Evolutionary conservation across 768 basidiomycete genomes (phyloP).

Genomic region (Pilatotrama ljubarskyi): DNA sequence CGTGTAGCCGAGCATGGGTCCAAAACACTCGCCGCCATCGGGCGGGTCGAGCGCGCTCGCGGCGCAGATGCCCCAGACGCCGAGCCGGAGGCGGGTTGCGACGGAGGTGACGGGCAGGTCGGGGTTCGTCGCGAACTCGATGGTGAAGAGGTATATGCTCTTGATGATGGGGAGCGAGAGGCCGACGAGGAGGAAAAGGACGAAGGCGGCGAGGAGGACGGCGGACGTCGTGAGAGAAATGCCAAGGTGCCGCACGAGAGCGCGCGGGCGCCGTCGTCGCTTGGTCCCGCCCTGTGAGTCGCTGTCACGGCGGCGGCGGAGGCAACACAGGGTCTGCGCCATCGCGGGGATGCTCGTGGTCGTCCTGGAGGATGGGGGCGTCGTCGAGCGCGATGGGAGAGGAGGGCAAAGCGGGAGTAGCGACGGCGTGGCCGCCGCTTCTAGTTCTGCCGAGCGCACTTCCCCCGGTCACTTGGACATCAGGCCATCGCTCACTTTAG

Average conservation of each 20-base stretch:
- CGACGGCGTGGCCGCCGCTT: background rate
- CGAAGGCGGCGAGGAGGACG: conserved; percentile 58
- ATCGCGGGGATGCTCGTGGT: conserved; percentile 3
- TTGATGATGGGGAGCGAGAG: conserved; percentile 77
- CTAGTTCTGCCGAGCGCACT: background rate
- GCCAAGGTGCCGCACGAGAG: conserved; percentile 39
- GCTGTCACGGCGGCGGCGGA: conserved; percentile 1
- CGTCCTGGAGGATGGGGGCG: background rate
- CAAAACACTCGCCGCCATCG: conserved; percentile 53
- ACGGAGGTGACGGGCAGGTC: conserved; percentile 45
- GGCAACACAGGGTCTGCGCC: conserved; percentile 3
- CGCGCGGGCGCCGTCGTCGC: conserved; percentile 20
- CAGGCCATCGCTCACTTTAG: background rate
- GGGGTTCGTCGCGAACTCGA: conserved; percentile 40
- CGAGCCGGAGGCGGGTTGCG: conserved; percentile 66
- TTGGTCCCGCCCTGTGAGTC: conserved; percentile 7
- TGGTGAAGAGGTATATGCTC: conserved; percentile 58
- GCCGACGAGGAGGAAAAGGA: conserved; percentile 76
- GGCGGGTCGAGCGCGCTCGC: conserved; percentile 35
- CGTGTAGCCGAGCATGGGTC: conserved; percentile 68
- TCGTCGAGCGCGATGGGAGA: conserved; percentile 11
- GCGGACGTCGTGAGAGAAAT: conserved; percentile 49
- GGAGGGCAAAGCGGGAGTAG: background rate
- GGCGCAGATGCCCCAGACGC: conserved; percentile 84
- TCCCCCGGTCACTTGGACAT: background rate